Evolutionary conservation across 495 filamentous ascomycete species (phyloP), one percentile per base, ranked within the genome.

Genomic region (Tuber aestivum): DNA sequence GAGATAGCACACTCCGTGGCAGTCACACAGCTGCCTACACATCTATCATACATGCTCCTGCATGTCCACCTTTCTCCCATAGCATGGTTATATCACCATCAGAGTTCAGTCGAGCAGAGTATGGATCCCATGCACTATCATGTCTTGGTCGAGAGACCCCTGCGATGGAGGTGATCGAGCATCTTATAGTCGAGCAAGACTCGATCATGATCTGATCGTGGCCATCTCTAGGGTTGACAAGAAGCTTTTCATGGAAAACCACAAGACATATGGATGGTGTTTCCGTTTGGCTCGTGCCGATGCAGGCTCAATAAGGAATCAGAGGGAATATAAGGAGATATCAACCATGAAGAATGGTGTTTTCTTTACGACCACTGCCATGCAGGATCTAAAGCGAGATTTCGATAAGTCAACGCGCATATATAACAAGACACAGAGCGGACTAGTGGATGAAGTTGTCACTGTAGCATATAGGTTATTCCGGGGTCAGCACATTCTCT

Each of bases 331-430:
- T 82, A 92, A 94, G 82, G 95, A 99, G 85, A 96, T 93, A 84
- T 97, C 94, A 23, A 99, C 95, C 10, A 96, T 98, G 86, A 99
- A 98, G 87, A 98, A 97, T 84, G 95, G 95, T 48, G 96, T 98
- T 70, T 98, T 94, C 85, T 99, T 99, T 86, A 97, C 95, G 5
- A 99, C 94, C 9, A 90, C 89, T 70, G 88, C 85, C n/a, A 88
- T 99, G 80, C 93, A 95, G 81, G 86, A 89, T 42, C 86, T 95
- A 74, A 92, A 95, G 68, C 90, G 95, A 65, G 95, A 97, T 81
- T 93, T 94, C 81, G 95, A 98, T 82, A 94, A 98, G 85, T 87
- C 97, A 0, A 96, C 94, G 8, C 92, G 94, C 77, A 97, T 92
- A 83, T 99, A 99, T 86, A 96, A 97, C 84, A 90, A 93, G 65